Evolutionary conservation across 176 grass and related monocot genomes (phyloP).

Genomic region (Phoenix roebelenii): DNA sequence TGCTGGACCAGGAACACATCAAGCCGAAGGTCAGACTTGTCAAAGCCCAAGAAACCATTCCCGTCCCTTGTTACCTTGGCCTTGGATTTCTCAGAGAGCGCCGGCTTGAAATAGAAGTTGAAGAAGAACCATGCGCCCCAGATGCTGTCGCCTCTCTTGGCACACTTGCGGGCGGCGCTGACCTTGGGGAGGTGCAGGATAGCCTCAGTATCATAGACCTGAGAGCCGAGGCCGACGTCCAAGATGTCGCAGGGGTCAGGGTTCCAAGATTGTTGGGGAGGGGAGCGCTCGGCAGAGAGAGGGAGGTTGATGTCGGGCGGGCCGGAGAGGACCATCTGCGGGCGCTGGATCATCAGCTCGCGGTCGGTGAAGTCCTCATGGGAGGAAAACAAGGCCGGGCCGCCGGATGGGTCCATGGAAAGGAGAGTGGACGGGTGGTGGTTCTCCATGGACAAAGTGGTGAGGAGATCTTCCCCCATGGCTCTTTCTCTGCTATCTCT

Average conservation of each 20-base stretch:
- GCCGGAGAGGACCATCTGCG: background rate
- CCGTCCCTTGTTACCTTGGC: constrained; percentile 26
- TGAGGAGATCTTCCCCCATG: constrained; percentile 96
- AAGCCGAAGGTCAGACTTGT: constrained; percentile 49
- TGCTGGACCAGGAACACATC: constrained; percentile 62
- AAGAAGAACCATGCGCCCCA: constrained; percentile 76
- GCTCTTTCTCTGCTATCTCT: background rate
- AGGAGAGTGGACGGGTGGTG: constrained; percentile 86
- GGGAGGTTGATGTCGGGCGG: constrained; percentile 16
- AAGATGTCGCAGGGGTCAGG: constrained; percentile 6
- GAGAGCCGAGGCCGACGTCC: background rate
- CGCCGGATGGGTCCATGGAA: constrained; percentile 87
- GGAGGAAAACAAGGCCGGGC: constrained; percentile 22
- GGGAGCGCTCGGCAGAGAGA: constrained; percentile 2
- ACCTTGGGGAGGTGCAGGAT: constrained; percentile 8
- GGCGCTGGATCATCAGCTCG: constrained; percentile 9
- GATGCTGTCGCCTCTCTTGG: constrained; percentile 61
- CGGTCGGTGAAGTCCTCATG: constrained; percentile 6
- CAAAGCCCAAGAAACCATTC: constrained; percentile 35
- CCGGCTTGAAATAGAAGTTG: constrained; percentile 57
- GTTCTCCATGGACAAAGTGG: constrained; percentile 94
- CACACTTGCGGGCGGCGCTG: constrained; percentile 23
- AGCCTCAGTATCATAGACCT: constrained; percentile 2
- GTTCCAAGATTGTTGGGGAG: constrained; percentile 12
- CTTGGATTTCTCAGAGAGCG: constrained; percentile 42